Conservation (phyloP, 345 rosid species). For the Odontarrhena argentea region DNA sequence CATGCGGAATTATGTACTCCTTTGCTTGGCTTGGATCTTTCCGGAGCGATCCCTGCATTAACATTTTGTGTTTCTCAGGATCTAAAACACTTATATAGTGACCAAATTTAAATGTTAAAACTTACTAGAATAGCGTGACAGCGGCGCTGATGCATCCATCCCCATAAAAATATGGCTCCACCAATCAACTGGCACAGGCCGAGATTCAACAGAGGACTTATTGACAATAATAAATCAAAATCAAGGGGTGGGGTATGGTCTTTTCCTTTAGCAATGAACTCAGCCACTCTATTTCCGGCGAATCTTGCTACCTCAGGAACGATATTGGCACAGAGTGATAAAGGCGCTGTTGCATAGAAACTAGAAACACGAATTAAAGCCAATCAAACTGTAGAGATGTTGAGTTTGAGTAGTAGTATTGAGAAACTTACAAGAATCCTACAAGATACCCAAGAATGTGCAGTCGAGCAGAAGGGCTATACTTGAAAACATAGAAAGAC, state of each 20-base stretch:
- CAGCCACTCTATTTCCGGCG: slow-evolving; percentile 41
- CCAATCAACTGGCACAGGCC: slow-evolving; percentile 68
- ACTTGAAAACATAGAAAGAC: slow-evolving; percentile 55
- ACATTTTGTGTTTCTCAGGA: neutral
- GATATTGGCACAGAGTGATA: slow-evolving; percentile 58
- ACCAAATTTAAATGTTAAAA: neutral
- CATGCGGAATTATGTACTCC: slow-evolving; percentile 59
- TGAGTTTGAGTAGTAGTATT: neutral
- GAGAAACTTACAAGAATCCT: slow-evolving; percentile 63
- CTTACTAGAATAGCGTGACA: slow-evolving; percentile 73
- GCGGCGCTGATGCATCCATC: slow-evolving; percentile 69
- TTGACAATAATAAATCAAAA: slow-evolving; percentile 45
- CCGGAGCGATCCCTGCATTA: slow-evolving; percentile 60
- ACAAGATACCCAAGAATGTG: slow-evolving; percentile 61
- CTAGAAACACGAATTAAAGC: slow-evolving; percentile 40
- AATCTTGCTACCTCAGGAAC: slow-evolving; percentile 52
- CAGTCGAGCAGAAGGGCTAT: slow-evolving; percentile 69
- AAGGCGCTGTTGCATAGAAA: slow-evolving; percentile 59
- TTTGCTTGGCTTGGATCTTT: slow-evolving; percentile 38
- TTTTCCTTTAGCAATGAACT: slow-evolving; percentile 53
- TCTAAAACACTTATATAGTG: slow-evolving; percentile 13
- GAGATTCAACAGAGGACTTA: slow-evolving; percentile 52
- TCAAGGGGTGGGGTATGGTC: slow-evolving; percentile 36
- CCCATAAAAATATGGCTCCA: slow-evolving; percentile 61
- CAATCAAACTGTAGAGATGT: neutral